Evolutionary conservation across 2,329 filamentous ascomycete genomes (phyloP).

Genomic region (Lachnellula occidentalis): DNA sequence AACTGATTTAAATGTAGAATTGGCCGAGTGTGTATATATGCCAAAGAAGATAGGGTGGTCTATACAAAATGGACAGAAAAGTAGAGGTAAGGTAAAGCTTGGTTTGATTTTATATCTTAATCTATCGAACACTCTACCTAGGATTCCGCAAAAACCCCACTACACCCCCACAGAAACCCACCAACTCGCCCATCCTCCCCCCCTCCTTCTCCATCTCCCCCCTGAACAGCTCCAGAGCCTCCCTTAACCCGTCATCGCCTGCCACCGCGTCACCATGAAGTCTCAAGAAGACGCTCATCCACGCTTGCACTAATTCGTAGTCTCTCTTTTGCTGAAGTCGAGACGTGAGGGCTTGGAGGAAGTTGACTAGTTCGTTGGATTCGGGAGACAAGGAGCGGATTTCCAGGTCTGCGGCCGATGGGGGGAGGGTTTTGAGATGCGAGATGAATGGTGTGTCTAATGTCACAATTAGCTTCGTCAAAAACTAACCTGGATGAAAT

Average conservation of each 20-base stretch:
- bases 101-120: no score
- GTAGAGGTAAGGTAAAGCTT: no score
- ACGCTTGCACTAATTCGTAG: conserved; percentile 91
- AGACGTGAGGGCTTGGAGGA: conserved; percentile 73
- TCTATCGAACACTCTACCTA: neutral
- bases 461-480: conserved; percentile 13
- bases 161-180: conserved; percentile 84
- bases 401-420: conserved; percentile 83
- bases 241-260: conserved; percentile 42
- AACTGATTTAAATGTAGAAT: no score
- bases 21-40: no score
- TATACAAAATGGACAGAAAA: neutral
- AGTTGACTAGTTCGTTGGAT: conserved; percentile 68
- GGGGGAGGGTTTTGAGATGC: conserved; percentile 74
- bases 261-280: conserved; percentile 63
- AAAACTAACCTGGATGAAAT: neutral
- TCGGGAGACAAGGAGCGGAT: conserved; percentile 70
- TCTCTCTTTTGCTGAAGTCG: conserved; percentile 66
- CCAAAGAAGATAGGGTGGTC: neutral
- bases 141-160: conserved; percentile 69
- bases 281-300: conserved; percentile 92
- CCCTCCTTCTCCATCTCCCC: conserved; percentile 66
- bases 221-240: conserved; percentile 64
- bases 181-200: conserved; percentile 64
- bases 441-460: conserved; percentile 63